These are phyloP conservation scores for Starmera dryadoides DNA, from an alignment of 805 yeast species.

Conservation along the genomic window DNA sequence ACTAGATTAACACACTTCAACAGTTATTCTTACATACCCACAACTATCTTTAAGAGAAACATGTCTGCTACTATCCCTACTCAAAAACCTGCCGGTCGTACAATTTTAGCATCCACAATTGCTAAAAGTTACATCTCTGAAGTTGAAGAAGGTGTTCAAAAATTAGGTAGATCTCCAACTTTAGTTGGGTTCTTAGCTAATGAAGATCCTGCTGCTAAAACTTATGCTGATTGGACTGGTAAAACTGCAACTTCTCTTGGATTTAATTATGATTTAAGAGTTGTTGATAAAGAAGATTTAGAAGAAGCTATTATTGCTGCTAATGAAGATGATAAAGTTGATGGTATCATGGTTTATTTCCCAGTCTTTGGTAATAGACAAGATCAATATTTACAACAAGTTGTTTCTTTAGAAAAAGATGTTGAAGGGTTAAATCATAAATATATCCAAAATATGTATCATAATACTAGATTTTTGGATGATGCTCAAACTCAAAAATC, in stretches of 20 bases:
- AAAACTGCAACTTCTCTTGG: slow-evolving; percentile 86
- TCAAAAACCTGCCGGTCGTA: slow-evolving; percentile 49
- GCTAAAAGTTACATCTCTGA: slow-evolving; percentile 80
- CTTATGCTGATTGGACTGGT: slow-evolving; percentile 95
- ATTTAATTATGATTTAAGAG: slow-evolving; percentile 71
- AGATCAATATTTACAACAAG: slow-evolving; percentile 93
- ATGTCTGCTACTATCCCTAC: background rate
- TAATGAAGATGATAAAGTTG: slow-evolving; percentile 64
- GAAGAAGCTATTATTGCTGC: slow-evolving; percentile 82
- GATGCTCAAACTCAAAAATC: slow-evolving; percentile 61
- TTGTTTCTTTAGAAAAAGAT: slow-evolving; percentile 84
- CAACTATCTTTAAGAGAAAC: too few relatives aligned
- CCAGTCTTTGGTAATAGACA: slow-evolving; percentile 95
- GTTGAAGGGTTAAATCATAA: slow-evolving; percentile 92
- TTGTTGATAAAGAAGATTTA: slow-evolving; percentile 67
- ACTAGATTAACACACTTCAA: background rate
- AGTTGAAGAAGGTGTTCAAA: slow-evolving; percentile 47
- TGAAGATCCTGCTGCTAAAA: slow-evolving; percentile 87
- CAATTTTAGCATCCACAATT: slow-evolving; percentile 80
- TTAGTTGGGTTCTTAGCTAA: slow-evolving; percentile 91
- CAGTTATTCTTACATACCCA: background rate
- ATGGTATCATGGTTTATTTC: slow-evolving; percentile 95
- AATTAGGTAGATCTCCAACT: slow-evolving; percentile 54
- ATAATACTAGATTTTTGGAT: slow-evolving; percentile 82
- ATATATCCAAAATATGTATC: slow-evolving; percentile 92